Evolutionary conservation across 2,329 filamentous ascomycete genomes (phyloP).

Genomic region (Ophiostoma ulmi): DNA sequence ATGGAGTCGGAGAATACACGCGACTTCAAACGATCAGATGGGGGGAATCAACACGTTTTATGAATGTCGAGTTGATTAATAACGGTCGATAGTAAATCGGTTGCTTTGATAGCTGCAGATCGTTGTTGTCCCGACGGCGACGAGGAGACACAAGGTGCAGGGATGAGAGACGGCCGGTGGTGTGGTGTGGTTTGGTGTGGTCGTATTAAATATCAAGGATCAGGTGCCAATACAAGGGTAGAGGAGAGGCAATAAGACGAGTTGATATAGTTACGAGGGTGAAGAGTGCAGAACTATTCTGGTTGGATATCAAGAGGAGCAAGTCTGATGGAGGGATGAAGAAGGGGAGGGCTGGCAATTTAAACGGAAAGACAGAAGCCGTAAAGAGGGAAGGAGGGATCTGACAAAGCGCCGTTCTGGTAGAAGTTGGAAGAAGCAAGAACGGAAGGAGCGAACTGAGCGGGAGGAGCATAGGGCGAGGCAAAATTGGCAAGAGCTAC

Average conservation of each 20-base stretch:
- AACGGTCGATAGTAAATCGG: background rate
- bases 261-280: background rate
- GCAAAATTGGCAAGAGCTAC: constrained; percentile 1
- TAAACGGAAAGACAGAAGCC: constrained; percentile 19
- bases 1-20: background rate
- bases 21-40: background rate
- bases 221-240: background rate
- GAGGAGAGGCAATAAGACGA: background rate
- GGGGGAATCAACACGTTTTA: background rate
- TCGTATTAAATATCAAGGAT: constrained; percentile 8
- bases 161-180: constrained; percentile 17
- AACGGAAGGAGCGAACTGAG: constrained; percentile 8
- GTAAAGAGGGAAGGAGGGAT: constrained; percentile 9
- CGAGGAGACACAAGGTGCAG: constrained; percentile 23
- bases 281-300: background rate
- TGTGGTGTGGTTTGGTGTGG: constrained; percentile 15
- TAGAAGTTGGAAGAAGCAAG: constrained; percentile 6
- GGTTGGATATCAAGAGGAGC: background rate
- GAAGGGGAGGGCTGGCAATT: constrained; percentile 19
- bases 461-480: background rate
- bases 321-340: background rate
- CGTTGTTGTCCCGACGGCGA: constrained; percentile 20
- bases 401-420: constrained; percentile 12
- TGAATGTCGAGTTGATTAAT: background rate
- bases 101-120: background rate